phyloP scores from a whole-genome alignment of 106 monocot genomes.

The Chionographis japonica region DNA sequence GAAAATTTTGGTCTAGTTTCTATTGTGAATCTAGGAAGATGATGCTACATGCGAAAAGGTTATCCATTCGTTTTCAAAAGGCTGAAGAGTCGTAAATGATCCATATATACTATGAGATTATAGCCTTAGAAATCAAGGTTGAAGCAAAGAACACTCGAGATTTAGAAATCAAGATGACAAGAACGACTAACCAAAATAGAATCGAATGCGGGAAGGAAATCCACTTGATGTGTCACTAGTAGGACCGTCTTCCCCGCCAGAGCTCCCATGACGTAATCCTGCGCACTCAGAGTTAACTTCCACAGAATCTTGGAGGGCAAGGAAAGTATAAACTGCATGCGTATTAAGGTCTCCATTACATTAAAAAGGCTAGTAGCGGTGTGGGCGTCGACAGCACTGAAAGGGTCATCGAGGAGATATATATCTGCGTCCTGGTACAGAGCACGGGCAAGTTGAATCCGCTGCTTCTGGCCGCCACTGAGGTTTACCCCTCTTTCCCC shows the following conservation, averaged over 20 bases:
- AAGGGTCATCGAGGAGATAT: slow-evolving; percentile 96
- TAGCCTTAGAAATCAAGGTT: too few relatives aligned
- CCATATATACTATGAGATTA: too few relatives aligned
- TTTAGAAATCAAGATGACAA: too few relatives aligned
- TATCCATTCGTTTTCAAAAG: too few relatives aligned
- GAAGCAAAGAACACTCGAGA: too few relatives aligned
- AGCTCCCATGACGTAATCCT: slow-evolving; percentile 92
- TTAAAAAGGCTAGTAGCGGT: slow-evolving; percentile 88
- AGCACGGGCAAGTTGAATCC: slow-evolving; percentile 91
- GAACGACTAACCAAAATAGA: slow-evolving; percentile 54
- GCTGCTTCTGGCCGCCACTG: slow-evolving; percentile 99
- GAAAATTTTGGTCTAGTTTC: too few relatives aligned
- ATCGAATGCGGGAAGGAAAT: slow-evolving; percentile 85
- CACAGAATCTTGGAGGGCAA: background rate
- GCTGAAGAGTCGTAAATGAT: too few relatives aligned
- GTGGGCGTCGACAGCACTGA: slow-evolving; percentile 98
- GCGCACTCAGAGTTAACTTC: background rate
- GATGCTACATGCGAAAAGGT: too few relatives aligned
- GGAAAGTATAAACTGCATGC: background rate
- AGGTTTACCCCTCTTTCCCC: slow-evolving; percentile 97
- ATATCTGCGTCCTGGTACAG: slow-evolving; percentile 91
- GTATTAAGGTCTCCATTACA: slow-evolving; percentile 26
- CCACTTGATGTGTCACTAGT: slow-evolving; percentile 96
- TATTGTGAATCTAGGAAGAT: too few relatives aligned
- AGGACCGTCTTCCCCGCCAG: slow-evolving; percentile 73